Percentiles rank a stretch among this genome's conserved stretches.
These are phyloP conservation scores for Aquilaria malaccensis DNA, from an alignment of 345 rosid species.

Conservation along the genomic window DNA sequence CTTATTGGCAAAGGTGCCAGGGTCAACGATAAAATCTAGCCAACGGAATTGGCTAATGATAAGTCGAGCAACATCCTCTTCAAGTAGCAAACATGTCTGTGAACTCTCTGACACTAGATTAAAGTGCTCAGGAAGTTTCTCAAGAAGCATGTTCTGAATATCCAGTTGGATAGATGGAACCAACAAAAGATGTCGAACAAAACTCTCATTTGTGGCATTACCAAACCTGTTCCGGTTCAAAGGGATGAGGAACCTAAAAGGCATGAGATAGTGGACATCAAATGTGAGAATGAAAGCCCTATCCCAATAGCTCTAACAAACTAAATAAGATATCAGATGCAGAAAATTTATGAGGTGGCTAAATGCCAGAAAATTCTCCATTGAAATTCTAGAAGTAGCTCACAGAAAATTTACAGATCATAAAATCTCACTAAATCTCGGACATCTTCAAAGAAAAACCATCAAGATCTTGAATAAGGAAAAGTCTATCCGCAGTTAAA, in stretches of 20 bases:
- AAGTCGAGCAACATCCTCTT: conserved; percentile 66
- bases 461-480: no score
- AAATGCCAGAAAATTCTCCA: no score
- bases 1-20: conserved; percentile 46
- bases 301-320: no score
- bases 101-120: conserved; percentile 25
- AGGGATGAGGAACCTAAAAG: conserved; percentile 43
- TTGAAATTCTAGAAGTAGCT: no score
- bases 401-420: no score
- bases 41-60: conserved; percentile 69
- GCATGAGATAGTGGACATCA: no score
- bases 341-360: no score
- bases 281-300: no score
- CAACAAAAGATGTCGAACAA: conserved; percentile 55
- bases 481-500: no score
- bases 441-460: no score
- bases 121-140: conserved; percentile 77
- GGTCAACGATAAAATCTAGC: conserved; percentile 65
- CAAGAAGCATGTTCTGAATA: conserved; percentile 53
- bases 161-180: conserved; percentile 63
- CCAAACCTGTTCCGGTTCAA: conserved; percentile 21
- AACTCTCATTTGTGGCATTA: conserved; percentile 33
- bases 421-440: no score
- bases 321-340: no score
- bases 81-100: conserved; percentile 26